Evolutionary conservation across 2,329 filamentous ascomycete species (phyloP).

Genomic region (Epichloe hybrida): DNA sequence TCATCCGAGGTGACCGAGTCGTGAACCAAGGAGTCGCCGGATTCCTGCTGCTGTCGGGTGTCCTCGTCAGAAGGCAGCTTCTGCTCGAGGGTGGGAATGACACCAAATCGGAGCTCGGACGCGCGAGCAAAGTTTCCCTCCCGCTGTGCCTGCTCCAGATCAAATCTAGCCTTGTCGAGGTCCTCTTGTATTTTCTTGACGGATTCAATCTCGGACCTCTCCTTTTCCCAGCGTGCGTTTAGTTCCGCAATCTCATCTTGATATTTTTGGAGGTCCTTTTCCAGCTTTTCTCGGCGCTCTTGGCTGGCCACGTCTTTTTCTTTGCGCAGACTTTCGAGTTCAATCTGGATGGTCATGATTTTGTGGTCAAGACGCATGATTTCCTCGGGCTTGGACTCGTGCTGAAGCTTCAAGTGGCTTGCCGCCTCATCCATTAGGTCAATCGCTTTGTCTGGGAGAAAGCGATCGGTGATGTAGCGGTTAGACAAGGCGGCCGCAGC

Average conservation of each 20-base stretch:
- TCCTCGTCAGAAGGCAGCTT: slow-evolving; percentile 66
- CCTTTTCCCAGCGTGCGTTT: slow-evolving; percentile 79
- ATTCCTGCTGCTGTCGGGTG: slow-evolving; percentile 18
- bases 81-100: slow-evolving; percentile 67
- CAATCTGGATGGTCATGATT: slow-evolving; percentile 96
- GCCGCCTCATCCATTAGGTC: slow-evolving; percentile 94
- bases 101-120: slow-evolving; percentile 80
- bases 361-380: slow-evolving; percentile 87
- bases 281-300: slow-evolving; percentile 76
- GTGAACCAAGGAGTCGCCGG: slow-evolving; percentile 56
- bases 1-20: slow-evolving; percentile 93
- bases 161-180: slow-evolving; percentile 72
- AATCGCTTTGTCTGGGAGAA: slow-evolving; percentile 93
- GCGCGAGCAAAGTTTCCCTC: slow-evolving; percentile 81
- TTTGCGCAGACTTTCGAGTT: slow-evolving; percentile 85
- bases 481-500: slow-evolving; percentile 88
- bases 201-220: slow-evolving; percentile 69
- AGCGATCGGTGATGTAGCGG: slow-evolving; percentile 91
- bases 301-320: slow-evolving; percentile 83
- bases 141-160: slow-evolving; percentile 77
- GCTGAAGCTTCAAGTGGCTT: slow-evolving; percentile 76
- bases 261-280: slow-evolving; percentile 60
- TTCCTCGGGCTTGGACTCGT: slow-evolving; percentile 92
- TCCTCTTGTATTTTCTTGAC: slow-evolving; percentile 81
- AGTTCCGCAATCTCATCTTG: slow-evolving; percentile 65